A percentile compares a stretch with the other conserved stretches of the same genome.
Evolutionary conservation across 2,329 filamentous ascomycete genomes (phyloP).

Genomic region (Claviceps lovelessii): DNA sequence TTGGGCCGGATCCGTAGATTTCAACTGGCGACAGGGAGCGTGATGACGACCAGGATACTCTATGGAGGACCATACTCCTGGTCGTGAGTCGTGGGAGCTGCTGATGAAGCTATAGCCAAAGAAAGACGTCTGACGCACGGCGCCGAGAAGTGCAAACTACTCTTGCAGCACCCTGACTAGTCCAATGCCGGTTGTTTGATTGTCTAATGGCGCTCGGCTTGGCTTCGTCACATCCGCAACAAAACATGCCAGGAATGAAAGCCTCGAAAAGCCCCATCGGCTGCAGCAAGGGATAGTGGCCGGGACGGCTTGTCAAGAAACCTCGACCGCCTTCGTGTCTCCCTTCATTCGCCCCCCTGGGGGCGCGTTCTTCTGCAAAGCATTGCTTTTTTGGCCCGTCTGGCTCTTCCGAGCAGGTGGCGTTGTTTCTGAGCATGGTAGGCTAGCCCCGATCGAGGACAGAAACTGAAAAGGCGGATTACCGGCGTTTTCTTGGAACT

Average conservation of each 20-base stretch:
- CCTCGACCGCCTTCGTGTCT: constrained; percentile 3
- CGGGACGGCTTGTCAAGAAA: constrained; percentile 1
- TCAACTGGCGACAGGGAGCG: background rate
- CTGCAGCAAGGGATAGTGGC: constrained; percentile 3
- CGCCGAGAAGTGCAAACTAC: background rate
- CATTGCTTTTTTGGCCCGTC: constrained; percentile 5
- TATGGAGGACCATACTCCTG: background rate
- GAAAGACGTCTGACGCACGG: background rate
- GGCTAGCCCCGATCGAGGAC: constrained; percentile 2
- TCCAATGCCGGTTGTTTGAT: background rate
- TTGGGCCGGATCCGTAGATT: background rate
- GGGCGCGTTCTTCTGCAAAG: constrained; percentile 1
- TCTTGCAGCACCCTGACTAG: background rate
- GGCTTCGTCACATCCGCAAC: background rate
- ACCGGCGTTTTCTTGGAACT: background rate
- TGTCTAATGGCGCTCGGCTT: background rate
- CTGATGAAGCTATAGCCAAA: background rate
- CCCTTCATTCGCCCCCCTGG: background rate
- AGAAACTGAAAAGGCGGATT: constrained; percentile 3
- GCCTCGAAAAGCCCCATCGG: background rate
- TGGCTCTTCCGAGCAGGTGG: constrained; percentile 3
- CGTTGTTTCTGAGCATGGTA: constrained; percentile 2
- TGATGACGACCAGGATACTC: background rate
- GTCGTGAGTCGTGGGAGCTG: background rate
- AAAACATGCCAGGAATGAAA: background rate